Evolutionary conservation across 2,329 filamentous ascomycete species (phyloP).

Genomic region (Stachybotrys chartarum): DNA sequence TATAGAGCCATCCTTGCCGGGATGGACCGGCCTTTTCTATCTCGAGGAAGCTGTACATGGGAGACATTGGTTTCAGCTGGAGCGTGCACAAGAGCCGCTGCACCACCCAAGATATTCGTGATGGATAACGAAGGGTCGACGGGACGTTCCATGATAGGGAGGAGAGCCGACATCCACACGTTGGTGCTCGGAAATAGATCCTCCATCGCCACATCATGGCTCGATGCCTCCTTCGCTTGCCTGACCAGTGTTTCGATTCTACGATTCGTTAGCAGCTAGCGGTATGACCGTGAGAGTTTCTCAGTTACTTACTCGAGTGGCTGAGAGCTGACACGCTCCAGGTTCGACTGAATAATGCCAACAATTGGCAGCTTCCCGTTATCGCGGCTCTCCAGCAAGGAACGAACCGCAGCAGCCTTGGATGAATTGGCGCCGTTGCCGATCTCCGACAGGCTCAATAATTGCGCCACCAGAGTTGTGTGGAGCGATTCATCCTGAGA

Average conservation of each 20-base stretch:
- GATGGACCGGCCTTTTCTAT: slow-evolving; percentile 63
- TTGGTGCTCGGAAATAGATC: slow-evolving; percentile 56
- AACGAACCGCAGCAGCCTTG: slow-evolving; percentile 34
- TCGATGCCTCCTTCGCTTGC: slow-evolving; percentile 29
- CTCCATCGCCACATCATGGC: slow-evolving; percentile 20
- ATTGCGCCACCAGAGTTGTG: slow-evolving; percentile 41
- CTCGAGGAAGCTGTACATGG: slow-evolving; percentile 30
- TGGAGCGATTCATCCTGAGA: slow-evolving; percentile 36
- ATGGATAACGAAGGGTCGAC: slow-evolving; percentile 63
- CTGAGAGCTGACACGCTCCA: slow-evolving; percentile 39
- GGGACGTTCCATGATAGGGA: slow-evolving; percentile 37
- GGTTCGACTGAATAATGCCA: slow-evolving; percentile 46
- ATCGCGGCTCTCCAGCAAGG: slow-evolving; percentile 36
- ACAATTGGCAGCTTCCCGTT: slow-evolving; percentile 37
- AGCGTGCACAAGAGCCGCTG: slow-evolving; percentile 53
- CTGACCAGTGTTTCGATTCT: slow-evolving; percentile 47
- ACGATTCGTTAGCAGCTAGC: neutral
- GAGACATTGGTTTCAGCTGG: slow-evolving; percentile 9
- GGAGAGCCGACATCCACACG: slow-evolving; percentile 61
- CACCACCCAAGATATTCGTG: slow-evolving; percentile 64
- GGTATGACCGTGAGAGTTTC: neutral
- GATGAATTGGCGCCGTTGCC: slow-evolving; percentile 29
- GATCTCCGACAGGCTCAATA: slow-evolving; percentile 48
- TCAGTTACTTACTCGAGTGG: slow-evolving; percentile 41
- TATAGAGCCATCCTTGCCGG: slow-evolving; percentile 73